phyloP scores from a whole-genome alignment of 805 yeast genomes.

The Candida loeiensis region DNA sequence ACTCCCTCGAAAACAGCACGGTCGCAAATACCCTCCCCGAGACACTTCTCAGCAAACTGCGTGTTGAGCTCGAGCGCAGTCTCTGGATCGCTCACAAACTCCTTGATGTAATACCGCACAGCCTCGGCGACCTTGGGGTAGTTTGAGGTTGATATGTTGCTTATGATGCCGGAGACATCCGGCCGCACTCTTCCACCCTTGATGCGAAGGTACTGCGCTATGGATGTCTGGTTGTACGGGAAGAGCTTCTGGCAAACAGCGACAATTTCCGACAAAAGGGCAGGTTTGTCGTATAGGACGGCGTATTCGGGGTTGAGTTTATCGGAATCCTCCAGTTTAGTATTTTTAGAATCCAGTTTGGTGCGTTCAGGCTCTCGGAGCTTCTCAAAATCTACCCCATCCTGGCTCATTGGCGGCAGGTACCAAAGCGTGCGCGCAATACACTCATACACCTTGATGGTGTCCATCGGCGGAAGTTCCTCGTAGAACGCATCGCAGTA shows the following conservation, averaged over 20 bases:
- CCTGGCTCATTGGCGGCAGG: not conserved
- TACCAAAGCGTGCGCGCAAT: slow-evolving; percentile 22
- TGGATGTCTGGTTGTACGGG: slow-evolving; percentile 33
- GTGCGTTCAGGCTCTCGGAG: slow-evolving; percentile 9
- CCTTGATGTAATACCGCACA: slow-evolving; percentile 2
- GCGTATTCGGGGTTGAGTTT: too few species aligned
- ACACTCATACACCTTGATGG: slow-evolving; percentile 25
- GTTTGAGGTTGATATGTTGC: slow-evolving; percentile 7
- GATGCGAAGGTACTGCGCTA: slow-evolving; percentile 25
- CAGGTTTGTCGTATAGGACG: slow-evolving; percentile 12
- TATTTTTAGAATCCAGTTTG: too few species aligned
- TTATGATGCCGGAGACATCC: slow-evolving; percentile 3
- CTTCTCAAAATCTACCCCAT: slow-evolving; percentile 2
- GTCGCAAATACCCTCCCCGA: not conserved
- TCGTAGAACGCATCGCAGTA: slow-evolving; percentile 6
- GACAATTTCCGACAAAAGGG: slow-evolving; percentile 22
- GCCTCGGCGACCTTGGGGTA: slow-evolving; percentile 5
- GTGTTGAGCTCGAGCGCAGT: not conserved
- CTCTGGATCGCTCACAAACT: not conserved
- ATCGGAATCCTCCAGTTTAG: too few species aligned
- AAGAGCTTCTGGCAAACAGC: slow-evolving; percentile 31
- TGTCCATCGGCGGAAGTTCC: slow-evolving; percentile 16
- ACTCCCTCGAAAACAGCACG: not conserved
- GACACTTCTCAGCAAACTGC: not conserved
- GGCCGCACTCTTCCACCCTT: slow-evolving; percentile 11